Percentiles rank a stretch among this genome's conserved stretches.
Conservation (phyloP, 1,284 basidiomycete species). For the Trametes versicolor region DNA sequence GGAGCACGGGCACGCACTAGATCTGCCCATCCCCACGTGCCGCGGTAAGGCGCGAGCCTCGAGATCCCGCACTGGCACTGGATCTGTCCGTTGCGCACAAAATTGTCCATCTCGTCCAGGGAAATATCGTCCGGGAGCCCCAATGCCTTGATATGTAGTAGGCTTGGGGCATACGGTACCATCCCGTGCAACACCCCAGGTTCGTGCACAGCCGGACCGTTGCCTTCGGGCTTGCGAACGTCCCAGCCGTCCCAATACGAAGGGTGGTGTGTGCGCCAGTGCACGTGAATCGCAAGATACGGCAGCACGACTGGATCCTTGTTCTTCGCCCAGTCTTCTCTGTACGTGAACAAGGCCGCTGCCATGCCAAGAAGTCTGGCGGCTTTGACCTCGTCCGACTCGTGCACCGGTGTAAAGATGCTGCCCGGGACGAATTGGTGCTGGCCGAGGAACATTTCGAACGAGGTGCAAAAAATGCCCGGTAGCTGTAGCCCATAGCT, state of each 20-base stretch:
- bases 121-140: not conserved
- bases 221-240: not conserved
- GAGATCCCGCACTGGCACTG: not conserved
- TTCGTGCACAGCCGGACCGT: no score
- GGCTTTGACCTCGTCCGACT: no score
- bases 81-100: not conserved
- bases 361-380: no score
- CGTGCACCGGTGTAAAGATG: no score
- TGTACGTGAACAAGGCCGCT: no score
- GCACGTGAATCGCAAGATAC: not conserved
- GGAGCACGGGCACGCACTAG: not conserved
- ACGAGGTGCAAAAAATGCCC: not conserved
- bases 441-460: no score
- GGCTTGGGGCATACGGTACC: not conserved
- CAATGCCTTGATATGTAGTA: not conserved
- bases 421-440: no score
- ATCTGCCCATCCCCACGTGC: not conserved
- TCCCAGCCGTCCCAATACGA: not conserved
- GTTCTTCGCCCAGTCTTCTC: not conserved
- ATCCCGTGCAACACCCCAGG: not conserved
- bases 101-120: not conserved
- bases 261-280: not conserved
- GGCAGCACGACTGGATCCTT: not conserved
- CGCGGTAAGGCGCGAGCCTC: not conserved
- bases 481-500: not conserved